phyloP scores from a whole-genome alignment of 2,329 filamentous ascomycete genomes.

The Ampelomyces quisqualis region DNA sequence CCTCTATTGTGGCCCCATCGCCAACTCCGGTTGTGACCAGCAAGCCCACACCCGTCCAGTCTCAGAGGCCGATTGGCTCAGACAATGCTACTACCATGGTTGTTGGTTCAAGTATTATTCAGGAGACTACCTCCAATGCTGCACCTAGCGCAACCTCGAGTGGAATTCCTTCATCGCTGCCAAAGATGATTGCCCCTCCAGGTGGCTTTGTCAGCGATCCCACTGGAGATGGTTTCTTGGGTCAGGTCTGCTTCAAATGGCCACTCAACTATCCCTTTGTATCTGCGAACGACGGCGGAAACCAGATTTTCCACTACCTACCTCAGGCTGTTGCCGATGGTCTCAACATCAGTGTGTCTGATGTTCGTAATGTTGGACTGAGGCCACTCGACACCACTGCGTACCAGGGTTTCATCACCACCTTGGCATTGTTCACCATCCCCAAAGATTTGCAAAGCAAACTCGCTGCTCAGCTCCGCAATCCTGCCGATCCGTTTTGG shows the following conservation, averaged over 20 bases:
- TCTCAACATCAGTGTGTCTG: conserved; percentile 51
- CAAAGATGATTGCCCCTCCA: conserved; percentile 73
- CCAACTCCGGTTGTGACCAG: conserved; percentile 10
- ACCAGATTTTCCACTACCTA: conserved; percentile 80
- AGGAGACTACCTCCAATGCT: conserved; percentile 52
- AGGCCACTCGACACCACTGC: conserved; percentile 72
- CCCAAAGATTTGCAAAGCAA: conserved; percentile 52
- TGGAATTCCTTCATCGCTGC: conserved; percentile 66
- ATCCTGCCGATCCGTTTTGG: conserved; percentile 73
- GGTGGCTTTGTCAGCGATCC: conserved; percentile 54
- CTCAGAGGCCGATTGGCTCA: conserved; percentile 51
- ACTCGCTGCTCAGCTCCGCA: conserved; percentile 68
- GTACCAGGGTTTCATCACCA: conserved; percentile 76
- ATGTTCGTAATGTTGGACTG: conserved; percentile 69
- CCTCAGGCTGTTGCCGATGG: conserved; percentile 70
- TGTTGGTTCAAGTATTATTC: conserved; percentile 63
- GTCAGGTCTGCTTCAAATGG: conserved; percentile 83
- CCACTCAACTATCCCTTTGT: conserved; percentile 84
- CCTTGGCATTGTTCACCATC: conserved; percentile 61
- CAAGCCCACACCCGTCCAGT: conserved; percentile 36
- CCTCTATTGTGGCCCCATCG: conserved; percentile 16
- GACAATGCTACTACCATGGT: conserved; percentile 50
- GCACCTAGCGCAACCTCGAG: conserved; percentile 50
- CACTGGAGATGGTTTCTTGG: conserved; percentile 66
- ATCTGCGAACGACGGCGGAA: conserved; percentile 67